phyloP scores from a whole-genome alignment of 306 rosid genomes.

The Glycyrrhiza uralensis region DNA sequence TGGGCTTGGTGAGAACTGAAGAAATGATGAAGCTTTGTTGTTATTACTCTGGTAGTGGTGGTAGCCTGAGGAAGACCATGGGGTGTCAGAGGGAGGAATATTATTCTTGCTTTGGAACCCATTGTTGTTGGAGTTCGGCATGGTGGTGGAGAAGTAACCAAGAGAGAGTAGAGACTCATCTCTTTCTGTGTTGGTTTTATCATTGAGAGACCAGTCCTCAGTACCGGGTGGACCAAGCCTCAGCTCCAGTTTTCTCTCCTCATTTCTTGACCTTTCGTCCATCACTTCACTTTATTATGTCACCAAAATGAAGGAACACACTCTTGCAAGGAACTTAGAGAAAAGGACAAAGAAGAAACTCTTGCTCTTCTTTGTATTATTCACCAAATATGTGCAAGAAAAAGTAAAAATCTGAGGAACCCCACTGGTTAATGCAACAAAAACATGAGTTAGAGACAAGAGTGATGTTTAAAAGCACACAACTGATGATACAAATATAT shows the following conservation, averaged over 20 bases:
- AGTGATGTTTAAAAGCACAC: neutral
- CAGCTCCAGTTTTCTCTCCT: constrained; percentile 76
- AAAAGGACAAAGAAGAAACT: neutral
- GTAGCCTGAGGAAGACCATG: constrained; percentile 40
- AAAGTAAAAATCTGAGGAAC: neutral
- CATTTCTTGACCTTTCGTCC: constrained; percentile 59
- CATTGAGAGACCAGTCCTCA: constrained; percentile 48
- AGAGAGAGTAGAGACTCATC: constrained; percentile 53
- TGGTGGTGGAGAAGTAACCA: constrained; percentile 36
- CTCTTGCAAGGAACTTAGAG: neutral
- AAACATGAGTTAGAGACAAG: neutral
- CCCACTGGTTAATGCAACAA: constrained; percentile 25
- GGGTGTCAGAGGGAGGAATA: constrained; percentile 10
- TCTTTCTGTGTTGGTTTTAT: constrained; percentile 21
- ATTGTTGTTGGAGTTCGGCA: constrained; percentile 18
- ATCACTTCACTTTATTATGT: constrained; percentile 32
- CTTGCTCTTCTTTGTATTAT: neutral
- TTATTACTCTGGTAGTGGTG: constrained; percentile 25
- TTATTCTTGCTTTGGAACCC: constrained; percentile 35
- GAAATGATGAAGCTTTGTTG: constrained; percentile 41
- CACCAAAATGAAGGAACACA: neutral
- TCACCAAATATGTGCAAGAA: neutral
- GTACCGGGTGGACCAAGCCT: constrained; percentile 87
- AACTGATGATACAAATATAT: neutral
- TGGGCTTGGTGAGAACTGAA: constrained; percentile 38